Conservation (phyloP, 257 asterid species). For the Ligustrum vulgare region DNA sequence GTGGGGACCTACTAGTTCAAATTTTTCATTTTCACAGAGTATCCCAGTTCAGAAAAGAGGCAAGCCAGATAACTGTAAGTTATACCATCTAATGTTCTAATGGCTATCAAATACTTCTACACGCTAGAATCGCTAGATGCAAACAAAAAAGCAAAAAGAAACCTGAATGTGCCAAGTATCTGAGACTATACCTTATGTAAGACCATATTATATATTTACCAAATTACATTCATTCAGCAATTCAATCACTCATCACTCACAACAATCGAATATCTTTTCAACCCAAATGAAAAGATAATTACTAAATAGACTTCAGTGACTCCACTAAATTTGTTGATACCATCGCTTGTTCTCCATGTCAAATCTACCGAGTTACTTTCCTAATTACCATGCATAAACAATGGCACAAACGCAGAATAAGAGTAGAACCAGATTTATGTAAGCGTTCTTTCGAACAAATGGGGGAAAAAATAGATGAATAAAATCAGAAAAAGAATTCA, state of each 20-base stretch:
- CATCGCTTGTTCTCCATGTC: constrained; percentile 10
- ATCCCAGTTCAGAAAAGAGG: constrained; percentile 7
- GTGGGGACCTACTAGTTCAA: constrained; percentile 23
- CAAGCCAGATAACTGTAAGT: constrained; percentile 19
- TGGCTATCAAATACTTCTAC: not conserved
- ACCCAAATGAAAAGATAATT: not conserved
- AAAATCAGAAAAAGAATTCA: not conserved
- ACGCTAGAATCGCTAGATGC: not conserved
- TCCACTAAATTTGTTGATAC: constrained; percentile 11
- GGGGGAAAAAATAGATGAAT: not conserved
- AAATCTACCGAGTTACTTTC: not conserved
- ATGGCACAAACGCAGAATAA: not conserved
- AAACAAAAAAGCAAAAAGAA: not conserved
- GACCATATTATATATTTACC: not conserved
- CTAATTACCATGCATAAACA: not conserved
- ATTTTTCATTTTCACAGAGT: constrained; percentile 15
- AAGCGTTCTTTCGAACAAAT: not conserved
- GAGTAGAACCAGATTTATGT: not conserved
- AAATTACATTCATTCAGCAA: not conserved
- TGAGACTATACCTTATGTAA: not conserved
- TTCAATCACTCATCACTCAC: not conserved
- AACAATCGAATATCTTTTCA: not conserved
- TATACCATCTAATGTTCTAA: not conserved
- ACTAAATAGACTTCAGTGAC: constrained; percentile 10
- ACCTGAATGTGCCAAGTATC: not conserved